Evolutionary conservation across 1,284 basidiomycete species (phyloP).

Genomic region (Ganoderma meredithae): DNA sequence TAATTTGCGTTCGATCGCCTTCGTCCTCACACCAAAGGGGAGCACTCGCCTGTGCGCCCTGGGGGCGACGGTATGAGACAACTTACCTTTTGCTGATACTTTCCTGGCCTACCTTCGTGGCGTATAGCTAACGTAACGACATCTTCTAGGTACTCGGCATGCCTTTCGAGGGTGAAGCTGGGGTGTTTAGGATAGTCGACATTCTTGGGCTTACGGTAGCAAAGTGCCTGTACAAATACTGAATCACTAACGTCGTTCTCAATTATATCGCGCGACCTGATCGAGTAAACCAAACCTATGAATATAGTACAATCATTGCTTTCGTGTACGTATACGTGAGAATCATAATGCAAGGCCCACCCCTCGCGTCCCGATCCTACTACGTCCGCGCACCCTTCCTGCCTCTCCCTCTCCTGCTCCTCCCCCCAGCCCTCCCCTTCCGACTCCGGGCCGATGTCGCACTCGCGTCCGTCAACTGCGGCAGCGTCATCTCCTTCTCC

Average conservation of each 20-base stretch:
- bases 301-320: conserved; percentile 1
- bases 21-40: conserved; percentile 69
- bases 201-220: neutral
- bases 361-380: neutral
- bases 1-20: conserved; percentile 87
- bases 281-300: neutral
- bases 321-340: conserved; percentile 1
- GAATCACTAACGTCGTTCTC: neutral
- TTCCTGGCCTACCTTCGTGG: neutral
- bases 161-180: neutral
- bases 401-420: conserved; percentile 21
- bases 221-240: neutral
- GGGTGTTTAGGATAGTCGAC: neutral
- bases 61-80: conserved; percentile 76
- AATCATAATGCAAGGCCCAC: neutral
- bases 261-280: neutral
- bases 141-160: neutral
- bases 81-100: conserved; percentile 41
- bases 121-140: neutral
- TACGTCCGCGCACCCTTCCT: conserved; percentile 10
- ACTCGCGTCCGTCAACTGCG: conserved; percentile 24
- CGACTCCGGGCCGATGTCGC: conserved; percentile 1
- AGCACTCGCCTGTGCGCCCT: conserved; percentile 74
- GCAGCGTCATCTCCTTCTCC: conserved; percentile 30
- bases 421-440: conserved; percentile 11